Conservation (phyloP, 257 asterid species). For the Fraxinus excelsior region DNA sequence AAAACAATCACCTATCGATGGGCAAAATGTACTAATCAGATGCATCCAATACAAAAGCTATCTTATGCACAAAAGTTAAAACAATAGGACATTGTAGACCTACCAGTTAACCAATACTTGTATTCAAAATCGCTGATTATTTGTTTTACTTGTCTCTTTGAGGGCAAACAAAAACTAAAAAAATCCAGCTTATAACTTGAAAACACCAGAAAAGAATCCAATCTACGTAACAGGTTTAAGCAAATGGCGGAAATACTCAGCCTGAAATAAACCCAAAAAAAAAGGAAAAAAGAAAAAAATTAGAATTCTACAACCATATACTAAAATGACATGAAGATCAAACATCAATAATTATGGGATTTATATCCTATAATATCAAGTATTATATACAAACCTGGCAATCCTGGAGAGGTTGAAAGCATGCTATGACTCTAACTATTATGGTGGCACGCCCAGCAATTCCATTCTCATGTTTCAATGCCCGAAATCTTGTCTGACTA, state of each 20-base stretch:
- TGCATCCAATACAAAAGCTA: background rate
- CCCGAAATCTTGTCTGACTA: conserved; percentile 93
- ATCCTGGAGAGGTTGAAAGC: conserved; percentile 98
- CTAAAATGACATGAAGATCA: background rate
- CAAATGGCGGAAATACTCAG: conserved; percentile 89
- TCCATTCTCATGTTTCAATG: conserved; percentile 91
- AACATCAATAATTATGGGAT: background rate
- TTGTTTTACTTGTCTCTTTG: conserved; percentile 38
- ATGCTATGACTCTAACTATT: conserved; percentile 91
- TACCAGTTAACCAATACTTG: conserved; percentile 33
- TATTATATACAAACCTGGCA: conserved; percentile 69
- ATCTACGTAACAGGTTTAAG: conserved; percentile 97
- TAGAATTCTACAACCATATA: conserved; percentile 21
- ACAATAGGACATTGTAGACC: conserved; percentile 5
- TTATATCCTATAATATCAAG: background rate
- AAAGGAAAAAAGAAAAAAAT: conserved; percentile 13
- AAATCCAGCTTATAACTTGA: conserved; percentile 62
- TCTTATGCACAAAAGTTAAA: background rate
- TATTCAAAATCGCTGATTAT: conserved; percentile 39
- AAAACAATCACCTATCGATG: conserved; percentile 47
- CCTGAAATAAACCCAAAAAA: conserved; percentile 60
- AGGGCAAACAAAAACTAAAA: conserved; percentile 39
- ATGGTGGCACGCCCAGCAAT: conserved; percentile 85
- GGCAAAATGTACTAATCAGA: conserved; percentile 22
- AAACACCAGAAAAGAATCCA: conserved; percentile 41